Conservation (phyloP, 23 red algal species). For the Agarophyton chilense region DNA sequence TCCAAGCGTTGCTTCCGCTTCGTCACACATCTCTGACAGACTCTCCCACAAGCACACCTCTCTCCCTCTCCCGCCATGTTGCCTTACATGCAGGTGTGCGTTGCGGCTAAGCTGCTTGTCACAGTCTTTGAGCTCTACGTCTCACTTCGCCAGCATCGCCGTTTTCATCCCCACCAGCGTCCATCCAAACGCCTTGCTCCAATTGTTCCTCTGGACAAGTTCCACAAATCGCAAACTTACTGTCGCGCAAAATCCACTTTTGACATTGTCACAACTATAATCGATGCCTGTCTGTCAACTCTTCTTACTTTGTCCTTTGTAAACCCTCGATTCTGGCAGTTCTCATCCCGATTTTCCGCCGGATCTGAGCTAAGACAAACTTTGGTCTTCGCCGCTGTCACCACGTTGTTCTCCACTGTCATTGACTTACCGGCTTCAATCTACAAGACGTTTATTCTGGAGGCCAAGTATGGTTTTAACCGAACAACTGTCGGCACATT, state of each 20-base stretch:
- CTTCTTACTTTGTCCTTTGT: constrained; percentile 25
- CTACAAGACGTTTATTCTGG: constrained; percentile 84
- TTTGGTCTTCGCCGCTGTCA: constrained; percentile 38
- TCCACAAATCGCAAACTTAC: constrained; percentile 69
- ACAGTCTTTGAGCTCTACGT: constrained; percentile 63
- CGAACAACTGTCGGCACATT: constrained; percentile 59
- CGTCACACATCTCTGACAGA: too few relatives aligned
- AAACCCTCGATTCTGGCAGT: constrained; percentile 62
- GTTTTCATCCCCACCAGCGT: constrained; percentile 16
- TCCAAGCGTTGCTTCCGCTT: too few relatives aligned
- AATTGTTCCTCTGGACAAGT: constrained; percentile 68
- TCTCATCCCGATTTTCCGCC: constrained; percentile 2
- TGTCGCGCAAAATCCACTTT: constrained; percentile 76
- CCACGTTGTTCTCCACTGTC: constrained; percentile 39
- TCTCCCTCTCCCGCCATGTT: constrained; percentile 8
- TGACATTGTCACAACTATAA: constrained; percentile 28
- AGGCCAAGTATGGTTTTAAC: constrained; percentile 85
- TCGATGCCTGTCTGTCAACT: constrained; percentile 45
- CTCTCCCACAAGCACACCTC: not conserved
- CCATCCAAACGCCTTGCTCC: constrained; percentile 33
- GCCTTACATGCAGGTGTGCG: constrained; percentile 35
- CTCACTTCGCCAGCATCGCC: constrained; percentile 44
- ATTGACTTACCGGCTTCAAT: constrained; percentile 59
- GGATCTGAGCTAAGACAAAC: constrained; percentile 54
- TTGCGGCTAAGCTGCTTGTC: constrained; percentile 33